A percentile compares a stretch with the other conserved stretches of the same genome.
phyloP scores from a whole-genome alignment of 345 rosid genomes.

The Euphorbia tirucalli region DNA sequence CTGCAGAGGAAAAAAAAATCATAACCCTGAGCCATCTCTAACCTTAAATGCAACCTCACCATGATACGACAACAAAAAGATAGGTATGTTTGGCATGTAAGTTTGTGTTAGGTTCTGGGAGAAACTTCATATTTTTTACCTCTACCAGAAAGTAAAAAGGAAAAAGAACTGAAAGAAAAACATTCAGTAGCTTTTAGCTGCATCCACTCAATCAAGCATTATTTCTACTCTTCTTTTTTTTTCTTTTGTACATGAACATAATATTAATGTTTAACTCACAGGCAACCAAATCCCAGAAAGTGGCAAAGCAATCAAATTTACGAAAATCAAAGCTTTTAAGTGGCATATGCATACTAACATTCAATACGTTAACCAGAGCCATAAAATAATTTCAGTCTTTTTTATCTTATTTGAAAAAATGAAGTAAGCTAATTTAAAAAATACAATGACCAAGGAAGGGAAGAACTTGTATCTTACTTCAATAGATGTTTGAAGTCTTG shows the following conservation, averaged over 20 bases:
- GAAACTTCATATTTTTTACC: not conserved
- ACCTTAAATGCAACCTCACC: too few species aligned
- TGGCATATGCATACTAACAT: not conserved
- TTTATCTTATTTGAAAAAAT: not conserved
- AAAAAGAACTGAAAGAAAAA: not conserved
- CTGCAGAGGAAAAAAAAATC: too few species aligned
- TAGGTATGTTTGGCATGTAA: too few species aligned
- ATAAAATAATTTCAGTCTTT: not conserved
- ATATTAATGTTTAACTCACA: not conserved
- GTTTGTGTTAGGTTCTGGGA: not conserved
- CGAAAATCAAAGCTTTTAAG: not conserved
- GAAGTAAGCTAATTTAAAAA: not conserved
- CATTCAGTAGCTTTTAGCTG: not conserved
- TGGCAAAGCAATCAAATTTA: not conserved
- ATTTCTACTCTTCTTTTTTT: not conserved
- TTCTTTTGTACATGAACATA: not conserved
- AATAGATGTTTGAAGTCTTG: conserved; percentile 86
- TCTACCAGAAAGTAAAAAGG: not conserved
- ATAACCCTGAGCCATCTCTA: too few species aligned
- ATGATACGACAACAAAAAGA: not conserved
- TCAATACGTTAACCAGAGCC: not conserved
- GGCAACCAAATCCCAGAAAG: not conserved
- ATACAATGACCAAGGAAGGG: not conserved
- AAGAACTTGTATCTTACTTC: conserved; percentile 55
- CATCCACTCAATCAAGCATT: not conserved